These are phyloP conservation scores for Termitomyces heimii DNA, from an alignment of 768 basidiomycete species.

Conservation along the genomic window DNA sequence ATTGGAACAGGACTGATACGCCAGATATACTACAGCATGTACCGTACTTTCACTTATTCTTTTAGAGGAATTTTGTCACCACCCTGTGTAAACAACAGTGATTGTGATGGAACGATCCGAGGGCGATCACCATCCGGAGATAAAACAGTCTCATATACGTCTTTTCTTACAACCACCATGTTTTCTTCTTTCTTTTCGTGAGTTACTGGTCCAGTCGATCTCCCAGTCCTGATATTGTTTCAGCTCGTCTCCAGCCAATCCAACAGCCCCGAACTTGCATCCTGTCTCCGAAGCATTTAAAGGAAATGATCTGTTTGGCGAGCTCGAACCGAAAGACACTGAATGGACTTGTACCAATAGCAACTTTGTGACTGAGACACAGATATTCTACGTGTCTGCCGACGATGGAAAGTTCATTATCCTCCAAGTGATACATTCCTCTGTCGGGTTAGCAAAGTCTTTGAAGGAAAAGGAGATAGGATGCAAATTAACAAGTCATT, in stretches of 20 bases:
- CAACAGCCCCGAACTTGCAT: slow-evolving; percentile 73
- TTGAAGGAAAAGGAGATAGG: slow-evolving; percentile 6
- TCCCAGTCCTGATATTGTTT: slow-evolving; percentile 4
- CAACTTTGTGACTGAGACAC: slow-evolving; percentile 90
- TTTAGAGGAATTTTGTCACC: background rate
- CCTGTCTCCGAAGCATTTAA: slow-evolving; percentile 64
- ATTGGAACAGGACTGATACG: slow-evolving; percentile 14
- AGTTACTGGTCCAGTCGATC: slow-evolving; percentile 27
- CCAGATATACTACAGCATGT: background rate
- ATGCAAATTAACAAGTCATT: slow-evolving; percentile 5
- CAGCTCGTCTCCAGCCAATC: slow-evolving; percentile 55
- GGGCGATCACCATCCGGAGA: background rate
- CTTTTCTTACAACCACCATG: slow-evolving; percentile 41
- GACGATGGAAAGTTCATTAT: slow-evolving; percentile 8
- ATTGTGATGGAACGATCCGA: background rate
- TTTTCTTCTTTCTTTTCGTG: slow-evolving; percentile 77
- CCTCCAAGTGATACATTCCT: slow-evolving; percentile 19
- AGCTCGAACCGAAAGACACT: slow-evolving; percentile 67
- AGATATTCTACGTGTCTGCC: slow-evolving; percentile 66
- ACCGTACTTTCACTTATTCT: background rate
- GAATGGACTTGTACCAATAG: slow-evolving; percentile 77
- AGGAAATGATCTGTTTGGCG: slow-evolving; percentile 61
- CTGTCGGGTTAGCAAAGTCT: slow-evolving; percentile 17
- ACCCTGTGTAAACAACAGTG: background rate
- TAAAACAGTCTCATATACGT: background rate